phyloP scores from a whole-genome alignment of 306 rosid genomes.

The Cucurbita maxima region DNA sequence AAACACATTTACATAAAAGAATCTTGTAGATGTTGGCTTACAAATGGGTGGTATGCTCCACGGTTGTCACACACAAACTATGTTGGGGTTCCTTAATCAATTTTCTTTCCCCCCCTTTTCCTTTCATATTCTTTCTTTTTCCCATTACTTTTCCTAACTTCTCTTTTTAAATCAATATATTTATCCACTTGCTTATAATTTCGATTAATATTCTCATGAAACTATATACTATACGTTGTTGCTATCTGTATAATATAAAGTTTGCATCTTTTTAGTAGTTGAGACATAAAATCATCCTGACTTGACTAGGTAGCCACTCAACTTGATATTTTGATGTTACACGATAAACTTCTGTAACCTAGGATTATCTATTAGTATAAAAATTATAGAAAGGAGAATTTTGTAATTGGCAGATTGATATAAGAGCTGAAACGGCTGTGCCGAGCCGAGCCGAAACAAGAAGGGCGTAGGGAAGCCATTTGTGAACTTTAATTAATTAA shows the following conservation, averaged over 20 bases:
- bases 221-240: no score
- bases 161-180: no score
- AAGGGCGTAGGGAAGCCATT: background rate
- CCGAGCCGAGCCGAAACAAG: background rate
- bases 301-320: background rate
- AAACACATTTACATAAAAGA: background rate
- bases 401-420: background rate
- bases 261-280: background rate
- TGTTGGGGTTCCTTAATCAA: background rate
- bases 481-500: background rate
- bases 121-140: background rate
- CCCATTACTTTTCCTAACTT: background rate
- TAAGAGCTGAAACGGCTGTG: background rate
- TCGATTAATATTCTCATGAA: no score
- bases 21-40: background rate
- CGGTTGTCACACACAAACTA: slow-evolving; percentile 1
- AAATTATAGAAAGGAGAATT: background rate
- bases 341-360: no score
- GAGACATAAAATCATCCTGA: background rate
- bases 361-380: no score
- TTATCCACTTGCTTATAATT: no score
- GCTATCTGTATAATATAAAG: no score
- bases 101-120: background rate
- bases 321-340: background rate
- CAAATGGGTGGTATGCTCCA: slow-evolving; percentile 6